Percentiles rank a stretch among this genome's conserved stretches.
These are phyloP conservation scores for Phialophora tarda DNA, from an alignment of 2,329 filamentous ascomycete genomes.

Conservation along the genomic window DNA sequence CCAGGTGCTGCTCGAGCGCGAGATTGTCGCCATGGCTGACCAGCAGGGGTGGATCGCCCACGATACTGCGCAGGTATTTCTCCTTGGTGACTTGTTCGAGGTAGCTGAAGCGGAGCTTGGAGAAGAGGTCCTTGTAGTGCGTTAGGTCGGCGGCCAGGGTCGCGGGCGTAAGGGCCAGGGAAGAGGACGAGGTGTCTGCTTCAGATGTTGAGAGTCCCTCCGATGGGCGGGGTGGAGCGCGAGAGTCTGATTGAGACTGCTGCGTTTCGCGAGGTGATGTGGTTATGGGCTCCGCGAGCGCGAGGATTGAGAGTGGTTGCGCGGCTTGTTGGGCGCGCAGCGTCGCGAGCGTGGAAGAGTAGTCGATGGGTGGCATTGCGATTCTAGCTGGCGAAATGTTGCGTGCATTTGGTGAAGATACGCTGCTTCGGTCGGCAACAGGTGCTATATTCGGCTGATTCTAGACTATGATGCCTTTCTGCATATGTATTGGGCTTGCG, in stretches of 20 bases:
- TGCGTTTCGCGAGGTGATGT: conserved; percentile 17
- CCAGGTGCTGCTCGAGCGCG: conserved; percentile 72
- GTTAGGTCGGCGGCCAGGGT: conserved; percentile 80
- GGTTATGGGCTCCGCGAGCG: conserved; percentile 39
- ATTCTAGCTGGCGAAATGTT: neutral
- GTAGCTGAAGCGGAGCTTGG: conserved; percentile 95
- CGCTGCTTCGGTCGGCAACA: neutral
- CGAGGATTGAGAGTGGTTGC: conserved; percentile 47
- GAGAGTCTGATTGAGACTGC: conserved; percentile 6
- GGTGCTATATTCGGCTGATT: neutral
- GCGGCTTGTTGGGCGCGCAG: conserved; percentile 37
- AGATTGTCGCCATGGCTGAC: conserved; percentile 82
- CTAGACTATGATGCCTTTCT: neutral
- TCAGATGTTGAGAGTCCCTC: conserved; percentile 69
- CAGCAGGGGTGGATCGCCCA: conserved; percentile 85
- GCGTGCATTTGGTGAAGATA: neutral
- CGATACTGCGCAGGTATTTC: conserved; percentile 91
- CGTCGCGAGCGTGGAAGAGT: conserved; percentile 41
- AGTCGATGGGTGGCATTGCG: conserved; percentile 46
- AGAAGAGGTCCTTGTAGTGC: conserved; percentile 91
- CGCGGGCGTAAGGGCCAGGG: conserved; percentile 66
- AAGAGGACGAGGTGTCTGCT: conserved; percentile 61
- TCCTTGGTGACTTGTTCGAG: conserved; percentile 99
- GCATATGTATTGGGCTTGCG: too few species aligned
- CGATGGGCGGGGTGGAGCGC: conserved; percentile 46